A percentile compares a stretch with the other conserved stretches of the same genome.
Conservation (phyloP, 139 green algal genomes). For the Medakamo hakoo region DNA sequence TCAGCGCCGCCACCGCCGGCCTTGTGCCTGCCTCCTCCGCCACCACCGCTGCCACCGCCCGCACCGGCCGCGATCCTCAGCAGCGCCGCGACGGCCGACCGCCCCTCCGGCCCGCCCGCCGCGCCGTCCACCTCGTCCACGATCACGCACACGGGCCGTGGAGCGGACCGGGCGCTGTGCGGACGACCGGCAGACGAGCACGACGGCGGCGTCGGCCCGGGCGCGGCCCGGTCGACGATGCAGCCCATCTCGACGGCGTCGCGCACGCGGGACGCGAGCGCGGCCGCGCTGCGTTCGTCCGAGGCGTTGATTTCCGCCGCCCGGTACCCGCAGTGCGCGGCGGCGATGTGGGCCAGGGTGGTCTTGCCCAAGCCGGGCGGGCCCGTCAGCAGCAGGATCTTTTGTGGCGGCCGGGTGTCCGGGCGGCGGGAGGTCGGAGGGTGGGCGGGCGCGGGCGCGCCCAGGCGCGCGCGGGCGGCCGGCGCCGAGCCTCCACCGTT, state of each 20-base stretch:
- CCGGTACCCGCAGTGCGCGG: conserved; percentile 84
- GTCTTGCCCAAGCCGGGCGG: conserved; percentile 87
- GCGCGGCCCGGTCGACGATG: too few relatives aligned
- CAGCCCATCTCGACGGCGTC: conserved; percentile 63
- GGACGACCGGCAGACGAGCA: conserved; percentile 20
- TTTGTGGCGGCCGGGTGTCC: conserved; percentile 22
- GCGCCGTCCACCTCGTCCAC: conserved; percentile 94
- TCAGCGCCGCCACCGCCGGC: background rate
- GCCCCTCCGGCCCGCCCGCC: conserved; percentile 51
- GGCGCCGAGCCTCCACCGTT: background rate
- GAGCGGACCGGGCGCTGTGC: conserved; percentile 7
- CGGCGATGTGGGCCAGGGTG: conserved; percentile 83
- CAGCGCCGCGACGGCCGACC: conserved; percentile 58
- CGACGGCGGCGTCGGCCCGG: too few relatives aligned
- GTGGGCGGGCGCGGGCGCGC: background rate
- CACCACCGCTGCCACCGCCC: conserved; percentile 3
- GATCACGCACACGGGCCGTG: conserved; percentile 72
- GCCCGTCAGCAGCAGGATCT: conserved; percentile 31
- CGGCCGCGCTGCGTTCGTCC: conserved; percentile 63
- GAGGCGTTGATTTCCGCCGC: conserved; percentile 88
- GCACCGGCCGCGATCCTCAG: conserved; percentile 50
- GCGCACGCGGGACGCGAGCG: conserved; percentile 39
- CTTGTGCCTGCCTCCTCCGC: background rate
- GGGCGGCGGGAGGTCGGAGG: conserved; percentile 4
- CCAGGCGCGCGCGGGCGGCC: background rate